Evolutionary conservation across 2,329 filamentous ascomycete species (phyloP), one percentile per base, ranked within the genome.

Genomic region (Alternaria rosae): DNA sequence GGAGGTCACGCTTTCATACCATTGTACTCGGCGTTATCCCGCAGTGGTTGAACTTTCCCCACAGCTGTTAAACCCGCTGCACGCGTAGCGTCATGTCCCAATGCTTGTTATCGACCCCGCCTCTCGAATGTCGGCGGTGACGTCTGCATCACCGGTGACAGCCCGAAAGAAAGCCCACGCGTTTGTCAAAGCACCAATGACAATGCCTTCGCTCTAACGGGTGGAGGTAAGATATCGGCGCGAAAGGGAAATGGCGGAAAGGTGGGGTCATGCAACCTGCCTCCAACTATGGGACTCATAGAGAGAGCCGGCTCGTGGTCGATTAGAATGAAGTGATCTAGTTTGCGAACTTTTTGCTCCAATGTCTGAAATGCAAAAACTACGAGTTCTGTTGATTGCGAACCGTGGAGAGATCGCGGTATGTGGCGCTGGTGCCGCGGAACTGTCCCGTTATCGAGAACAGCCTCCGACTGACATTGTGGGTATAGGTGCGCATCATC

Each of bases 371-470:
- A 82, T 82, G 79, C 77, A 82, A 57, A 80, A 76, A 25, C 68
- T 87, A 32, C 84, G 84, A 69, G 85, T 80, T 12, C 66, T 89
- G 17, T 75, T 89, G 12, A 82, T 89, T 50, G 86, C 87, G 10
- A 89, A 89, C 71, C 80, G 87, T 47, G 87, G 86, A 48, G 86
- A 88, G 70, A 88, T 88, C 55, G 85, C 85, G 50, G 63, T 58
- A 54, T 20, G 56, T 54, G 20, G 15, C 35, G 35, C 26, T 17
- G n/a, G 8, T 6, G 23, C 45, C 15, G 51, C 60, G 52, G 57
- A 60, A 52, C 7, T 12, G 5, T 30, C 23, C 25, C 41, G 51
- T 30, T 28, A 6, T 41, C 26, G 35, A 56, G 13, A 32, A 21
- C 23, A 38, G 2, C 35, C 35, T 3, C 35, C 35, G 35, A 26